Evolutionary conservation across 2,329 filamentous ascomycete genomes (phyloP), one percentile per base, ranked within the genome.

Genomic region (Paracoccidioides lutzii): DNA sequence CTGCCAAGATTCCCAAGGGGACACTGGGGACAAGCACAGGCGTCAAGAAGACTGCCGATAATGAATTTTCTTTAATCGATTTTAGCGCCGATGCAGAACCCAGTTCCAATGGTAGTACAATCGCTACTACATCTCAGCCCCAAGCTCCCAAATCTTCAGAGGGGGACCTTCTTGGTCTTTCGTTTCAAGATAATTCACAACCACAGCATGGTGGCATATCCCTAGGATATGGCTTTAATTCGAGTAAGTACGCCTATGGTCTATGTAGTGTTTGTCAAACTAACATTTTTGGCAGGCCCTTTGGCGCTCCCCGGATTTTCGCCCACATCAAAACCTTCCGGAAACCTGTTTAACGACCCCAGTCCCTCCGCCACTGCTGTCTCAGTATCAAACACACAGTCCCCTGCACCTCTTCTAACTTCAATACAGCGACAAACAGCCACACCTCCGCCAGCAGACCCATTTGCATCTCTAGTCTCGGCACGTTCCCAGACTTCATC

Each of bases 61-160:
- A 89, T 64, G 90, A 96, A 69, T 74, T 96, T 28, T 97, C 93
- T 4, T 74, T 98, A 60, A 98, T 98, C 65, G 93, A 98, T 67
- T 90, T 98, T 65, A 88, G 86, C 58, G 84, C 76, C 8, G 77
- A 81, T 57, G 78, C 82, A 14, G 82, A 84, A 42, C 73, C 78
- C 43, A 76, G 75, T 55, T 65, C 69, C 57, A 70, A 74, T 65
- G 63, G 69, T 56, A 67, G 70, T 55, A 75, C 76, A 32, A 70
- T 73, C 10, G 64, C 70, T 32, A 40, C 9, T 52, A 15, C 49
- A n/a, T 52, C 49, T 12, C 49, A 52, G 15, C 69, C 75, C 46
- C 72, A 75, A 37, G 69, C 75, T 35, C 71, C 73, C 28, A 69
- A 75, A 0, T 83, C 81, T 54, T 84, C 87, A 28, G 90, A 96